Evolutionary conservation across 352 stramenopile genomes (phyloP), one percentile per base, ranked within the genome.

Genomic region (Globisporangium cylindrosporum): DNA sequence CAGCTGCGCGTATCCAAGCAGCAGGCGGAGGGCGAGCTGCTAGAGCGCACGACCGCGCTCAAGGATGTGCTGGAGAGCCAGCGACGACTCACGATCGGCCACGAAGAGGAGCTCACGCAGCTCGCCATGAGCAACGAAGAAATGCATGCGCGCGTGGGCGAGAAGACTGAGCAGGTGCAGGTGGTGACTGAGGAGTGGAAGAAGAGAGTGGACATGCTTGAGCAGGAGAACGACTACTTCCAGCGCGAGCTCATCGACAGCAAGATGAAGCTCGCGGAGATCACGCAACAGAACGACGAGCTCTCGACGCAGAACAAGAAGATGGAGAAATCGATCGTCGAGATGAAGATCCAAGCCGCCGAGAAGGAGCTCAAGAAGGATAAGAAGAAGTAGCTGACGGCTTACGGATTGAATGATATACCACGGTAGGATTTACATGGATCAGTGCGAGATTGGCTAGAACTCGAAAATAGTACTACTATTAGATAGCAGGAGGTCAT

Each of bases 211-310:
- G 63, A 70, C 29, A 64, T 78, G 57, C 75, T 94, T 10, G 73
- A 91, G 70, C 78, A 89, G 62, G 86, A 94, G 71, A 90, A 92
- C 64, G 83, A 91, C 62, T 92, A 92, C 70, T 94, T 91, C 74
- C 86, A 93, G 66, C 73, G 76, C 66, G 86, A 94, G 59, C 72
- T 94, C 59, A 91, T 94, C 49, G 80, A 91, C 65, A 91, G 79
- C 74, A 93, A 94, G 81, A 88, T 94, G 75, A 89, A 92, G 58
- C 75, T 92, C 32, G 84, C 86, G 4, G 74, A 90, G 66, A 73
- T 93, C 46, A 91, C 79, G 68, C 81, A 90, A 64, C 77, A 77
- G 57, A 90, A 91, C 70, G 86, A 94, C 64, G 82, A 94, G 68
- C 75, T 91, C 24, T 65, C 74, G 34, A 74, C 78, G 57, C 75